These are phyloP conservation scores for Cokeromyces recurvatus DNA, from an alignment of 371 early-diverging fungal genomes.

Conservation along the genomic window DNA sequence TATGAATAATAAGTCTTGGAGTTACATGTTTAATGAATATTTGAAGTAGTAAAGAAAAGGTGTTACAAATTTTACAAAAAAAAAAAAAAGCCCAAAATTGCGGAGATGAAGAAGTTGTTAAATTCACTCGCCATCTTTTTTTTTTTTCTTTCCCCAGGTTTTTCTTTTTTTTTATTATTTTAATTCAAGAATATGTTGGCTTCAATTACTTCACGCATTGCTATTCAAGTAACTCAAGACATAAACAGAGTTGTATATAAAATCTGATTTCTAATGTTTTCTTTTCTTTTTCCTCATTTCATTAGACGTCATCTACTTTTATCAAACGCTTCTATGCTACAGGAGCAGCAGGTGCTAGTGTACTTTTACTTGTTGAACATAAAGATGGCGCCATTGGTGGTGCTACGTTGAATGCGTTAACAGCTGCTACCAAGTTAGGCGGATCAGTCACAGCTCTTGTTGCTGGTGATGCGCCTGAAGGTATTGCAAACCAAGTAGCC, in stretches of 20 bases:
- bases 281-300: background rate
- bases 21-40: no score
- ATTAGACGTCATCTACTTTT: no score
- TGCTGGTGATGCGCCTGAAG: conserved; percentile 76
- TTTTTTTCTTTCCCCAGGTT: no score
- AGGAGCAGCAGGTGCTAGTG: conserved; percentile 53
- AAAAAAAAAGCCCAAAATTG: no score
- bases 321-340: conserved; percentile 57
- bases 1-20: no score
- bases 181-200: conserved; percentile 8
- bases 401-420: conserved; percentile 83
- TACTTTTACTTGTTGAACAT: conserved; percentile 90
- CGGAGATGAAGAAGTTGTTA: no score
- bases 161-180: conserved; percentile 2
- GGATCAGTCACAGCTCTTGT: conserved; percentile 86
- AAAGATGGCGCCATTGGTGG: conserved; percentile 70
- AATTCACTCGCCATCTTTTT: no score
- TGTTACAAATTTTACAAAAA: no score
- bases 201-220: conserved; percentile 26
- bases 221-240: conserved; percentile 19
- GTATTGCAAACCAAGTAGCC: conserved; percentile 65
- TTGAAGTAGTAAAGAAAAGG: no score
- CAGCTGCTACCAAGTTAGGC: conserved; percentile 80
- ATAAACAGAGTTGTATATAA: no score
- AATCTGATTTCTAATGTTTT: background rate